These are phyloP conservation scores for Zymoseptoria brevis DNA, from an alignment of 2,329 filamentous ascomycete species.

Conservation along the genomic window DNA sequence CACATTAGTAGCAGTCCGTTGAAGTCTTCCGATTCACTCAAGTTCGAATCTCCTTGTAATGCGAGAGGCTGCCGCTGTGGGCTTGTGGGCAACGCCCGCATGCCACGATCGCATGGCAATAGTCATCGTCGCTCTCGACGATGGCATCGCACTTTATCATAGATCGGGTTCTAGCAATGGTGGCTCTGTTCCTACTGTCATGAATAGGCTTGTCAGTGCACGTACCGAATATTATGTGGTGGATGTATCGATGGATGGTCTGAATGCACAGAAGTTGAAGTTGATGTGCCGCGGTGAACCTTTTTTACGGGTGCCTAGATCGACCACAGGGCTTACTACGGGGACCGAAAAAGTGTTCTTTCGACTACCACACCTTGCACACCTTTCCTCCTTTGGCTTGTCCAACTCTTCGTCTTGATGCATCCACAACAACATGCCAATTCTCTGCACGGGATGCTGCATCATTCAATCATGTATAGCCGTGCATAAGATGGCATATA, in stretches of 20 bases:
- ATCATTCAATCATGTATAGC: no score
- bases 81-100: neutral
- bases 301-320: neutral
- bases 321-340: neutral
- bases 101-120: neutral
- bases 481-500: no score
- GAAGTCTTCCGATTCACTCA: neutral
- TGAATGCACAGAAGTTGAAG: neutral
- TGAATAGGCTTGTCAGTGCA: neutral
- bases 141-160: neutral
- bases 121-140: neutral
- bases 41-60: neutral
- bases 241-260: neutral
- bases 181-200: neutral
- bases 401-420: no score
- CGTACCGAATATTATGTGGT: neutral
- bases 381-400: no score
- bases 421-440: no score
- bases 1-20: neutral
- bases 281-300: neutral
- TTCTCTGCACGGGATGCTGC: no score
- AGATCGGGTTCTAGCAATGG: neutral
- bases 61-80: neutral
- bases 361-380: no score
- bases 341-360: neutral